phyloP scores from a whole-genome alignment of 2,329 filamentous ascomycete genomes.

The Beauveria pseudobassiana region DNA sequence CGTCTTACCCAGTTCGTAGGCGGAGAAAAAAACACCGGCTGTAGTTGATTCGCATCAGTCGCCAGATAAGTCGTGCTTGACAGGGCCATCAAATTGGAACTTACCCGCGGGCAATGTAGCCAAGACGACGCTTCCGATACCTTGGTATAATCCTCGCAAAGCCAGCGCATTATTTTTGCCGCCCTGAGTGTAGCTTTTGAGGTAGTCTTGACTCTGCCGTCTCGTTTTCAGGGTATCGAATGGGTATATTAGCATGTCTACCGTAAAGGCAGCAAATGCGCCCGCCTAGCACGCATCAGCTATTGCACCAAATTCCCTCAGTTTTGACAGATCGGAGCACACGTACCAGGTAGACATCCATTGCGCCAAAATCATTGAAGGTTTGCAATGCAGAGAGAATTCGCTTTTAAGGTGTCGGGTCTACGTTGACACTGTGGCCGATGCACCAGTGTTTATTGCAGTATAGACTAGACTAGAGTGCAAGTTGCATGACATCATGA shows the following conservation, averaged over 20 bases:
- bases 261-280: conserved; percentile 75
- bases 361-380: conserved; percentile 6
- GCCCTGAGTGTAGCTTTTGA: conserved; percentile 53
- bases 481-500: conserved; percentile 6
- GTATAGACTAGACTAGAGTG: background rate
- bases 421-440: background rate
- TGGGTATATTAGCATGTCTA: conserved; percentile 80
- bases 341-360: conserved; percentile 28
- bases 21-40: conserved; percentile 85
- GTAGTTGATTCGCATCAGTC: background rate
- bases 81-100: conserved; percentile 8
- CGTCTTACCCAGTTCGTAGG: conserved; percentile 71
- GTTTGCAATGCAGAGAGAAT: background rate
- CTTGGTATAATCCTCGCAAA: conserved; percentile 76
- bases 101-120: conserved; percentile 81
- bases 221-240: conserved; percentile 87
- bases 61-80: background rate
- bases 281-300: conserved; percentile 54
- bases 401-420: background rate
- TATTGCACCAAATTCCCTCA: background rate
- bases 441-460: background rate
- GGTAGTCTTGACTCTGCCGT: conserved; percentile 70
- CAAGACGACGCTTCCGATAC: conserved; percentile 75
- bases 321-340: background rate
- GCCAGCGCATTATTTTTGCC: conserved; percentile 37